A percentile compares a stretch with the other conserved stretches of the same genome.
phyloP scores from a whole-genome alignment of 768 basidiomycete species.

The Boletus rubroflammeus region DNA sequence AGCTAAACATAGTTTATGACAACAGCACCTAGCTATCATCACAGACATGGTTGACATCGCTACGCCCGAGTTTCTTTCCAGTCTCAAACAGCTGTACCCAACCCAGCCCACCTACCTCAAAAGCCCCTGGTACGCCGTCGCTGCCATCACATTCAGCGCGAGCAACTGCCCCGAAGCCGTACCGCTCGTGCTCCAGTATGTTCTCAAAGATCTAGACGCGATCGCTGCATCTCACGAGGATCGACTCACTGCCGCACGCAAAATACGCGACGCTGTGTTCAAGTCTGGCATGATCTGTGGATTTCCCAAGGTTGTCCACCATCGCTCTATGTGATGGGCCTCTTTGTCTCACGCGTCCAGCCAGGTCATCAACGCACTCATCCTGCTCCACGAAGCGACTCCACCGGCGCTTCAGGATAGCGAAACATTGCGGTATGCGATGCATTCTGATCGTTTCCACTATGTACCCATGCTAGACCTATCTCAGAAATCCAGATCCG shows the following conservation, averaged over 20 bases:
- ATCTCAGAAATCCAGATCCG: conserved; percentile 37
- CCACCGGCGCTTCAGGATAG: conserved; percentile 52
- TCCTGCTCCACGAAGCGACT: conserved; percentile 46
- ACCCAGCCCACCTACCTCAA: conserved; percentile 17
- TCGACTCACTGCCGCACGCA: conserved; percentile 44
- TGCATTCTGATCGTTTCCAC: neutral
- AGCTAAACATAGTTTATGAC: neutral
- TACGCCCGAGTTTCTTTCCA: conserved; percentile 40
- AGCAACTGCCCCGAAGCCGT: conserved; percentile 59
- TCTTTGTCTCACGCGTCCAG: neutral
- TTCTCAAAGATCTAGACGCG: conserved; percentile 41
- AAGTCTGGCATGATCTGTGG: conserved; percentile 58
- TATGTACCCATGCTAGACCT: neutral
- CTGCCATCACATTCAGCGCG: conserved; percentile 54
- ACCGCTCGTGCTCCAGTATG: conserved; percentile 50
- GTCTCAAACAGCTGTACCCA: conserved; percentile 47
- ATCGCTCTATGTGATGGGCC: neutral
- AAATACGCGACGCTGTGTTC: conserved; percentile 59
- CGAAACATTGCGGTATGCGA: conserved; percentile 42
- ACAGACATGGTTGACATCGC: conserved; percentile 28
- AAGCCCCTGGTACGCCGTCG: conserved; percentile 60
- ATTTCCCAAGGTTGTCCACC: conserved; percentile 47
- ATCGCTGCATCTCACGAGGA: conserved; percentile 32
- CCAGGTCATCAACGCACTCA: conserved; percentile 52
- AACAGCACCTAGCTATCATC: neutral